Base-by-base conservation (phyloP, 768 basidiomycete species). In the Albatrellus ellisii region DNA sequence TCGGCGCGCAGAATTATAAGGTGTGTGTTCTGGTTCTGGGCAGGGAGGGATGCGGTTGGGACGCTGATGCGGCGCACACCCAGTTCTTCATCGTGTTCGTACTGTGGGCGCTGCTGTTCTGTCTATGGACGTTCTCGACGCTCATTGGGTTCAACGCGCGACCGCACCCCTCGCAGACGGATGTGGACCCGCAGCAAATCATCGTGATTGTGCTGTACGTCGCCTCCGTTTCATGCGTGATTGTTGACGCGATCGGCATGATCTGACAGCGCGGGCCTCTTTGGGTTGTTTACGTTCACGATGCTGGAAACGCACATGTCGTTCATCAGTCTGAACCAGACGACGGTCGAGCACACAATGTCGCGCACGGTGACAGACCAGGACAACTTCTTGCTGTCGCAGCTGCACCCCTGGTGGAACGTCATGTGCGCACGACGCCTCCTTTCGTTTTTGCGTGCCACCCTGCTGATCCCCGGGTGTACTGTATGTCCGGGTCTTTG, bases 1-100 rank as follows among this genome's bases (percentile, higher is more conserved):
- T 95, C 15, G 91, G 91, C 9, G 91, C 89, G 39, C 73, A 75
- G 28, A 97, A 97, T 55, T 84, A 92, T 50, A 90, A 89, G 61
- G 86, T 82, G 44, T 17, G 67, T 42, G 9, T 27, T 15, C 10
- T 32, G 29, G 34, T 35, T 17, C 1, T 31, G 6, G 17, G 2
- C 28, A 31, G 29, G 29, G 12, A 31, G 12, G 4, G 17, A 31
- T 27, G n/a, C 4, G 6, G 2, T 3, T 6, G 15, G 26, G 6
- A 6, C 18, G 24, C 5, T 26, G 17, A 8, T 12, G 27, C 17
- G 14, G 41, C 20, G 15, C 37, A n/a, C 15, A 4, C 6, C 6
- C 39, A 87, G 80, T 91, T 85, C 62, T 95, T 97, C 59, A 52
- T 91, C 41, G 83, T 80, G 52, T 92, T 94, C 58, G 65, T 75